Base-by-base conservation (phyloP, 176 grass and related monocot genomes). In the Avena eriantha region DNA sequence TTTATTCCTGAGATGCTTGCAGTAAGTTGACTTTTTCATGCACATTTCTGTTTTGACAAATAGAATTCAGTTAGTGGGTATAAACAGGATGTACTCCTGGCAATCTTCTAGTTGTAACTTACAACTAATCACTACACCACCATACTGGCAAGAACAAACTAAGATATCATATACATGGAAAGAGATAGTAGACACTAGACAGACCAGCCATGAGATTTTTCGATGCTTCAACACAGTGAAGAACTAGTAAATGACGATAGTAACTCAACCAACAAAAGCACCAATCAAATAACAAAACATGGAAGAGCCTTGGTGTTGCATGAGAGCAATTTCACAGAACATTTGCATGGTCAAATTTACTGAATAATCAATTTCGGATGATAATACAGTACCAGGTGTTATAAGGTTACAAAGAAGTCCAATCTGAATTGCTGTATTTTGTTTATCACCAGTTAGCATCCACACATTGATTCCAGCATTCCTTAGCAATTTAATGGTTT, bases 401-500 rank as follows among this genome's bases (percentile, higher is more conserved):
- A 98, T 92, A 57, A 98, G 92, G 85, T 93, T 95, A 89, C 96
- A 93, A 55, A 92, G 89, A 81, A 86, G 93, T 72, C 93, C 96
- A 76, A 98, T 95, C 89, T 95, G 96, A 76, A 98, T 93, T 5
- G 96, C 96, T 78, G 96, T 98, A 69, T 86, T 89, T 87, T 98
- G 91, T 79, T 95, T 98, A 87, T 98, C 96, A 17, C 96, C 96
- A 19, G 96, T 98, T 80, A 98, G 66, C 96, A 98, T 98, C 96
- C 96, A 98, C 29, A 98, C 89, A 87, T 92, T 98, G 78, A 98
- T 98, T 89, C 96, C 96, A 57, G 96, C 93, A 82, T 89, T 90
- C 74, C 90, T 92, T n/a, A 98, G 82, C 86, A 89, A 84, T 82
- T 91, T 91, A 83, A 98, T 94, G 29, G 96, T 98, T 95, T 98